phyloP scores from a whole-genome alignment of 2,329 filamentous ascomycete genomes.

The Lomentospora prolificans region DNA sequence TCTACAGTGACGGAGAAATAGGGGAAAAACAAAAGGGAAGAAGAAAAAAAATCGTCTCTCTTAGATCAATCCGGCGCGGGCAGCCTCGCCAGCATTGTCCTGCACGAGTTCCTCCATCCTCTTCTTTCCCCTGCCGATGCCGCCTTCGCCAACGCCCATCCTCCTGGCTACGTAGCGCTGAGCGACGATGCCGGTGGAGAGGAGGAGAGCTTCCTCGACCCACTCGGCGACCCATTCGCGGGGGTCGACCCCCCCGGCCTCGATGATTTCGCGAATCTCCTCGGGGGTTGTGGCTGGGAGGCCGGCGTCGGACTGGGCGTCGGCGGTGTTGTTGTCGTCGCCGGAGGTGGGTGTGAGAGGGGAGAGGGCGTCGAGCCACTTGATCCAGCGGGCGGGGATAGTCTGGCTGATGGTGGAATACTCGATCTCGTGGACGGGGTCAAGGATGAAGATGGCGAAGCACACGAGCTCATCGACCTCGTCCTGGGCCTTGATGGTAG shows the following conservation, averaged over 20 bases:
- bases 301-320: slow-evolving; percentile 34
- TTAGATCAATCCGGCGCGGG: slow-evolving; percentile 48
- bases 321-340: slow-evolving; percentile 30
- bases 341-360: slow-evolving; percentile 43
- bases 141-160: slow-evolving; percentile 89
- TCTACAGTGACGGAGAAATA: neutral
- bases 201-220: slow-evolving; percentile 76
- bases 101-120: slow-evolving; percentile 45
- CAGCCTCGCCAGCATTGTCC: slow-evolving; percentile 49
- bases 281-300: slow-evolving; percentile 45
- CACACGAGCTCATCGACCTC: slow-evolving; percentile 52
- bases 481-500: slow-evolving; percentile 39
- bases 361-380: slow-evolving; percentile 78
- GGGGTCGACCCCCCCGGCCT: slow-evolving; percentile 68
- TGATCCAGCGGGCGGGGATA: slow-evolving; percentile 75
- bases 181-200: slow-evolving; percentile 76
- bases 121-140: slow-evolving; percentile 51
- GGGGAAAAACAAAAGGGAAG: neutral
- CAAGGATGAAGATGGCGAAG: slow-evolving; percentile 72
- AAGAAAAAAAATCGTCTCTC: too few species aligned
- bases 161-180: slow-evolving; percentile 89
- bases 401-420: slow-evolving; percentile 77
- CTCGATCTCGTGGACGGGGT: slow-evolving; percentile 84
- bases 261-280: slow-evolving; percentile 79
- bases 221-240: slow-evolving; percentile 96